Evolutionary conservation across 768 basidiomycete species (phyloP).

Genomic region (Galerina marginata): DNA sequence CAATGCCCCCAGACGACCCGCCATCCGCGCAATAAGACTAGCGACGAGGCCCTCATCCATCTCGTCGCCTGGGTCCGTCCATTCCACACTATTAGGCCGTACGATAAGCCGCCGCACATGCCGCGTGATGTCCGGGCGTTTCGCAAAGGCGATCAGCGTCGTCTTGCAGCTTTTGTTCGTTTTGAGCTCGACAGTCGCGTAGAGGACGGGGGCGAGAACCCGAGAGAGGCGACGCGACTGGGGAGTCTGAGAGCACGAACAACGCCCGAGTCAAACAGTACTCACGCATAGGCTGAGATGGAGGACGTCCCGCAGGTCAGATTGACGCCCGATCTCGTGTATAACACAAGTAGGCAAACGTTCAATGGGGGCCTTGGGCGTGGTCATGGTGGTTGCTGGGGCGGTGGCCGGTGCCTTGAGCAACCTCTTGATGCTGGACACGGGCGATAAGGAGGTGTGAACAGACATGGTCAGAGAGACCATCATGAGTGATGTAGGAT

Average conservation of each 20-base stretch:
- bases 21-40: slow-evolving; percentile 32
- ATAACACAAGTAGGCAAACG: slow-evolving; percentile 26
- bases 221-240: slow-evolving; percentile 36
- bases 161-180: slow-evolving; percentile 39
- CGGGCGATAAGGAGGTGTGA: slow-evolving; percentile 15
- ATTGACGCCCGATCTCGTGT: slow-evolving; percentile 30
- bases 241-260: not conserved
- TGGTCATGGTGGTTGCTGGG: not conserved
- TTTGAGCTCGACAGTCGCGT: slow-evolving; percentile 38
- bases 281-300: slow-evolving; percentile 35
- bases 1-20: slow-evolving; percentile 26
- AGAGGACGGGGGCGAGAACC: slow-evolving; percentile 35
- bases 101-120: slow-evolving; percentile 35
- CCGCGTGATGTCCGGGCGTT: slow-evolving; percentile 33
- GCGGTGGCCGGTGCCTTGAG: slow-evolving; percentile 10
- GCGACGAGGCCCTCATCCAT: slow-evolving; percentile 37
- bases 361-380: slow-evolving; percentile 15
- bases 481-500: slow-evolving; percentile 1
- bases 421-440: slow-evolving; percentile 15
- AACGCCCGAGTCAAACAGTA: not conserved
- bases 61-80: slow-evolving; percentile 38
- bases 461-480: slow-evolving; percentile 10
- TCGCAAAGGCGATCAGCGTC: slow-evolving; percentile 53
- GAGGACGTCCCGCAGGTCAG: slow-evolving; percentile 31
- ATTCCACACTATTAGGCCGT: slow-evolving; percentile 38